These are phyloP conservation scores for Globisporangium sylvaticum DNA, from an alignment of 352 stramenopile species.

Conservation along the genomic window DNA sequence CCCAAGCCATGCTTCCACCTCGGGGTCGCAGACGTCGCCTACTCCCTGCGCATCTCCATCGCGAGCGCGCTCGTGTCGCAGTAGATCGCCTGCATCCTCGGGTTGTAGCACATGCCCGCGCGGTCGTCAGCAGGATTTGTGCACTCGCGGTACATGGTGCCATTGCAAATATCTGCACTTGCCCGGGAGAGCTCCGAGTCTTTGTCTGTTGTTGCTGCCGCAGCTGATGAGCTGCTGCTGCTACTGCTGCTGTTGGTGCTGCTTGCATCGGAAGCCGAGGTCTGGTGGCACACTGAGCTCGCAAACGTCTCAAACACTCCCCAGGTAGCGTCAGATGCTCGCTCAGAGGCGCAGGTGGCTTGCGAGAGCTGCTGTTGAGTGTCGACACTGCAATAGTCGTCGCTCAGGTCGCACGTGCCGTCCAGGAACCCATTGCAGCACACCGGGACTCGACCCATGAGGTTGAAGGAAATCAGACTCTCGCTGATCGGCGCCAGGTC, in stretches of 20 bases:
- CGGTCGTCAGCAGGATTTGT: slow-evolving; percentile 3
- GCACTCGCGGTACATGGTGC: slow-evolving; percentile 38
- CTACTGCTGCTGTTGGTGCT: not conserved
- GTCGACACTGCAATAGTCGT: slow-evolving; percentile 17
- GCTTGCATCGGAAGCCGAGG: not conserved
- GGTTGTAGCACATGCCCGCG: slow-evolving; percentile 34
- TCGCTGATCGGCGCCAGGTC: slow-evolving; percentile 16
- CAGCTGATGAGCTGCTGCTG: not conserved
- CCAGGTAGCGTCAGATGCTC: slow-evolving; percentile 16
- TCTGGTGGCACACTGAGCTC: slow-evolving; percentile 16
- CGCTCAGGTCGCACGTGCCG: slow-evolving; percentile 20
- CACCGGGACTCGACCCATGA: slow-evolving; percentile 1
- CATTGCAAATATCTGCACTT: slow-evolving; percentile 32
- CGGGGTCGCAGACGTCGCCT: slow-evolving; percentile 21
- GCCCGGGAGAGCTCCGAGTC: slow-evolving; percentile 15
- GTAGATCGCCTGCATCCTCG: slow-evolving; percentile 24
- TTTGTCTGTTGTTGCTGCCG: slow-evolving; percentile 7
- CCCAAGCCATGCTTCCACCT: slow-evolving; percentile 30
- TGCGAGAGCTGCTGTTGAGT: not conserved
- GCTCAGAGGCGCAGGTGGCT: slow-evolving; percentile 1
- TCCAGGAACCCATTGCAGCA: slow-evolving; percentile 36
- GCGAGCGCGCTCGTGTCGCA: slow-evolving; percentile 22
- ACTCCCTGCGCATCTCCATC: slow-evolving; percentile 10
- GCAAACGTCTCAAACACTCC: slow-evolving; percentile 19
- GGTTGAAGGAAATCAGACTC: slow-evolving; percentile 17